Conservation (phyloP, 2,329 filamentous ascomycete genomes). For the Colletotrichum sp. region DNA sequence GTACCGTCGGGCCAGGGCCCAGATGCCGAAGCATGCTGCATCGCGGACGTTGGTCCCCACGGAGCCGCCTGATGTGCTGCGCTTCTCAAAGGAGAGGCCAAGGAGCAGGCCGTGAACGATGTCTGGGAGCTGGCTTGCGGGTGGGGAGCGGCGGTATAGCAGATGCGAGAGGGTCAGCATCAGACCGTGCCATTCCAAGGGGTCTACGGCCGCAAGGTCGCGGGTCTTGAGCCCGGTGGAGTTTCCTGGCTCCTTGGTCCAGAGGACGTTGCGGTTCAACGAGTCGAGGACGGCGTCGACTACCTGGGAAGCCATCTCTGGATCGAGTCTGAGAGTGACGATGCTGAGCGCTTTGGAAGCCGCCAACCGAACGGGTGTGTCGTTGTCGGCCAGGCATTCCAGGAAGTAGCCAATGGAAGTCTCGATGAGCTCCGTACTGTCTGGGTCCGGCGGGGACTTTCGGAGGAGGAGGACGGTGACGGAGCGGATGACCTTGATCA, state of each 20-base stretch:
- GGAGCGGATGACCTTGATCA: slow-evolving; percentile 85
- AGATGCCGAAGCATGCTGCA: slow-evolving; percentile 94
- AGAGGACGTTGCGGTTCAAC: slow-evolving; percentile 64
- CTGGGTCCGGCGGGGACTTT: slow-evolving; percentile 43
- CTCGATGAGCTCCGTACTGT: slow-evolving; percentile 68
- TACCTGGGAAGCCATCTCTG: slow-evolving; percentile 84
- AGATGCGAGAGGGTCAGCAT: slow-evolving; percentile 87
- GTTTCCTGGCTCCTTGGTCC: slow-evolving; percentile 42
- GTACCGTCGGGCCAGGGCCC: slow-evolving; percentile 89
- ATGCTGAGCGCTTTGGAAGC: slow-evolving; percentile 93
- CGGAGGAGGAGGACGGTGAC: slow-evolving; percentile 71
- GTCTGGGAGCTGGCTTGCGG: slow-evolving; percentile 70
- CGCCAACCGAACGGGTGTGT: slow-evolving; percentile 88
- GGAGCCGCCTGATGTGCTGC: slow-evolving; percentile 82
- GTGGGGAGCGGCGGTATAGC: slow-evolving; percentile 83
- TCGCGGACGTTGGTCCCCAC: slow-evolving; percentile 91
- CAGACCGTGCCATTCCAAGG: slow-evolving; percentile 89
- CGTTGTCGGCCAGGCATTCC: slow-evolving; percentile 80
- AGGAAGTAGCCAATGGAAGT: slow-evolving; percentile 83
- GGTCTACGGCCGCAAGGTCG: slow-evolving; percentile 78
- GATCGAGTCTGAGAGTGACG: slow-evolving; percentile 79
- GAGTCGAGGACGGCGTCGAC: slow-evolving; percentile 84
- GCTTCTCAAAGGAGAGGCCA: slow-evolving; percentile 87
- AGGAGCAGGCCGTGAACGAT: slow-evolving; percentile 80
- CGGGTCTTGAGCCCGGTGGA: slow-evolving; percentile 31